Evolutionary conservation across 345 rosid species (phyloP), one percentile per base, ranked within the genome.

Genomic region (Eucalyptus cloeziana): DNA sequence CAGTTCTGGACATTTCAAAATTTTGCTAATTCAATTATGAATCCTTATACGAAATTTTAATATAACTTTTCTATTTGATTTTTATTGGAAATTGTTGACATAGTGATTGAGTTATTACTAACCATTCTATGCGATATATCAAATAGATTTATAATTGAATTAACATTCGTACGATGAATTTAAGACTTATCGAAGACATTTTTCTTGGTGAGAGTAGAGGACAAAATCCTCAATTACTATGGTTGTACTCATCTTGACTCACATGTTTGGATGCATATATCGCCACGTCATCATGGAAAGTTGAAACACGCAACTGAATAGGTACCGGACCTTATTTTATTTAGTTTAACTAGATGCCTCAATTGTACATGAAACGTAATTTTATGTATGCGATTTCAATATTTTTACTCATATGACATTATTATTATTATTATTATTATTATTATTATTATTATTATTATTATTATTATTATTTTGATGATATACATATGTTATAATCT

Each of bases 71-170:
- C 0, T 2, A 31, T 30, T 4, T 64, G 7, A n/a, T 64, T 64
- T 64, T 64, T 7, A n/a, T n/a, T 14, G 0, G 0, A 64, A 64
- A 15, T 64, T 1, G 1, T 30, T 13, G 7, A 60, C 13, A 25
- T 25, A 7, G 3, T 2, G 11, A 5, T 25, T 60, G 4, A 5
- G 4, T 60, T 12, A 13, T 27, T 33, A 14, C 21, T 33, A 17
- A 0, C 0, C 1, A 31, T n/a, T 0, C 0, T 64, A 64, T 2
- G 2, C 2, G 21, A 14, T 4, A 64, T 13, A 64, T 14, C 9
- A 7, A 7, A 64, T 64, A 14, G 0, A 31, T 2, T n/a, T 64
- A n/a, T 15, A 33, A n/a, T 64, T n/a, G 5, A 64, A 64, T n/a
- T n/a, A 5, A 4, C 0, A n/a, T n/a, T 64, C 2, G 33, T 7